Conservation (phyloP, 1,139 yeast species). For the Magnusiomyces suaveolens region DNA sequence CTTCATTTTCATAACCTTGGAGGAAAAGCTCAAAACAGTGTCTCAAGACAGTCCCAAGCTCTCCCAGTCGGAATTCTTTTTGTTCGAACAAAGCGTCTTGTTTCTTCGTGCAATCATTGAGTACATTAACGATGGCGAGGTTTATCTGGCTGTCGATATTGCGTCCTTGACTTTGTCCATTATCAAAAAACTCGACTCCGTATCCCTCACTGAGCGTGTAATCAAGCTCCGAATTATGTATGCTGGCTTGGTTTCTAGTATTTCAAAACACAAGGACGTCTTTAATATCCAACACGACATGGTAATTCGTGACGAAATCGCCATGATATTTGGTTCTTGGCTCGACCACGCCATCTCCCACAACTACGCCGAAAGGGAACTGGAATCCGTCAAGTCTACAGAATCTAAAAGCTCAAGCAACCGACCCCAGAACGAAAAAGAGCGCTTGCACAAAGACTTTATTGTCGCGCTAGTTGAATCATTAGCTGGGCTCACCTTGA, state of each 20-base stretch:
- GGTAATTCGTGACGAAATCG: conserved; percentile 49
- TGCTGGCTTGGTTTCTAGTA: conserved; percentile 45
- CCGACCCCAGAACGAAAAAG: conserved; percentile 18
- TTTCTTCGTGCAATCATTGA: conserved; percentile 36
- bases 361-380: conserved; percentile 6
- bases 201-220: conserved; percentile 35
- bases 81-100: conserved; percentile 37
- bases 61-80: conserved; percentile 26
- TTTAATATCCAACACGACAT: conserved; percentile 43
- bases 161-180: conserved; percentile 34
- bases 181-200: conserved; percentile 33
- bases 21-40: conserved; percentile 12
- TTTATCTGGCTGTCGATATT: conserved; percentile 37
- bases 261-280: conserved; percentile 38
- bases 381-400: conserved; percentile 7
- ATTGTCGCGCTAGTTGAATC: conserved; percentile 23
- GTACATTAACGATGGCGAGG: conserved; percentile 33
- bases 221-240: conserved; percentile 47
- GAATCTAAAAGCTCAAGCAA: neutral
- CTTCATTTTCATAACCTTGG: conserved; percentile 30
- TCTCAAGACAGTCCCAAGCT: conserved; percentile 1
- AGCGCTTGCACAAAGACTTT: conserved; percentile 21
- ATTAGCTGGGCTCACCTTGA: conserved; percentile 20
- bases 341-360: conserved; percentile 33
- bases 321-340: conserved; percentile 57